A percentile compares a stretch with the other conserved stretches of the same genome.
Evolutionary conservation across 1,284 basidiomycete genomes (phyloP).

Genomic region (Cryptococcus sp.): DNA sequence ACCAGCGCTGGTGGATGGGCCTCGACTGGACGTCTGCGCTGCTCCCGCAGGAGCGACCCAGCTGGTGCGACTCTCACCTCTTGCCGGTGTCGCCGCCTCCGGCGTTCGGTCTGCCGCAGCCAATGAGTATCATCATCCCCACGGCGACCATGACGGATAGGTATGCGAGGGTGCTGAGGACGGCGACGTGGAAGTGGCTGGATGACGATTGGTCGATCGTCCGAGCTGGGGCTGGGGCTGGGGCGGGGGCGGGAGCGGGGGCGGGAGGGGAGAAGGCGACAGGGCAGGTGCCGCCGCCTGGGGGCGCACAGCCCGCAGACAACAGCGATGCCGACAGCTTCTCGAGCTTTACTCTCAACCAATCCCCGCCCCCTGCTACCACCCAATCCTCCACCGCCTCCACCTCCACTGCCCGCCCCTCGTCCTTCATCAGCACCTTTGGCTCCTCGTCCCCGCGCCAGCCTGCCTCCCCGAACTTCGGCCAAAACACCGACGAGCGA

Average conservation of each 20-base stretch:
- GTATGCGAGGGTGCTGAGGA: constrained; percentile 57
- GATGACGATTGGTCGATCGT: constrained; percentile 81
- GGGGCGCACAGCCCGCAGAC: too few relatives aligned
- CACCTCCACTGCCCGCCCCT: constrained; percentile 12
- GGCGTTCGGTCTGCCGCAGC: constrained; percentile 45
- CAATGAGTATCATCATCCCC: constrained; percentile 53
- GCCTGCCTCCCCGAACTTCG: background rate
- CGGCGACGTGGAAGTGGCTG: constrained; percentile 78
- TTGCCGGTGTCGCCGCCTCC: constrained; percentile 55
- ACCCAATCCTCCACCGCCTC: background rate
- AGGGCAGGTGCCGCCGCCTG: too few relatives aligned
- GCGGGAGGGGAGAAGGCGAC: too few relatives aligned
- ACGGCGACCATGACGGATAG: constrained; percentile 40
- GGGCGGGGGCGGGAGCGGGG: too few relatives aligned
- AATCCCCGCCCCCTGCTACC: background rate
- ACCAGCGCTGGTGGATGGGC: constrained; percentile 79
- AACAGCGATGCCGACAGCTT: background rate
- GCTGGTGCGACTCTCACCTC: constrained; percentile 63
- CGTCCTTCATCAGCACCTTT: constrained; percentile 19
- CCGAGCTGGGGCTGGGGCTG: constrained; percentile 23
- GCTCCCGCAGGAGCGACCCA: constrained; percentile 81
- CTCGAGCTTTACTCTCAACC: background rate
- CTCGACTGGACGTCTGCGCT: constrained; percentile 86
- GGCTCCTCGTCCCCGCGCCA: constrained; percentile 15
- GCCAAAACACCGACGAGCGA: background rate